Conservation (phyloP, 768 basidiomycete species). For the Naematelia aurantialba region DNA sequence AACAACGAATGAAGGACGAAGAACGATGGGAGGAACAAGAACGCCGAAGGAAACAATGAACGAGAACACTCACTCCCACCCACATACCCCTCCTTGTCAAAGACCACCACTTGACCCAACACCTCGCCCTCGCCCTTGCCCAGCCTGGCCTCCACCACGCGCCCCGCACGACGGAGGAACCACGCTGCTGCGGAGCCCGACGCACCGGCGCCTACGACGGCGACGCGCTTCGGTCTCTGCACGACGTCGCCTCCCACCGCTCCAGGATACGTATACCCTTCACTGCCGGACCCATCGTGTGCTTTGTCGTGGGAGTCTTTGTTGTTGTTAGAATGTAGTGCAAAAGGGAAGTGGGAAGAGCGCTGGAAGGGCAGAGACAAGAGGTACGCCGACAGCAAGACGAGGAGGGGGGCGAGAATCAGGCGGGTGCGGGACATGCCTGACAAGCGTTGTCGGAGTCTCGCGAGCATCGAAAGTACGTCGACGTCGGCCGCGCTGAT, state of each 20-base stretch:
- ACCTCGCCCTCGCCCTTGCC: slow-evolving; percentile 54
- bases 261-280: slow-evolving; percentile 15
- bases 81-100: slow-evolving; percentile 69
- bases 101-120: slow-evolving; percentile 75
- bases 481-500: too few relatives aligned
- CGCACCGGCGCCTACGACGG: slow-evolving; percentile 87
- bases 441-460: background rate
- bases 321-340: too few relatives aligned
- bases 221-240: slow-evolving; percentile 56
- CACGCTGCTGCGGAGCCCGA: slow-evolving; percentile 68
- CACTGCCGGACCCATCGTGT: too few relatives aligned
- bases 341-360: slow-evolving; percentile 1
- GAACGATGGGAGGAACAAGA: background rate
- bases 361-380: background rate
- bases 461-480: background rate
- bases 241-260: slow-evolving; percentile 13
- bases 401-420: slow-evolving; percentile 4
- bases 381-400: slow-evolving; percentile 5
- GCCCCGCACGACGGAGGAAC: slow-evolving; percentile 71
- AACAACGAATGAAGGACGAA: background rate
- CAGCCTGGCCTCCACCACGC: slow-evolving; percentile 61
- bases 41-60: background rate
- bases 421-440: background rate
- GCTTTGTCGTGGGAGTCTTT: too few relatives aligned
- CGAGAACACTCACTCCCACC: slow-evolving; percentile 65